Base-by-base conservation (phyloP, 768 basidiomycete genomes). In the Lactarius trivialis region DNA sequence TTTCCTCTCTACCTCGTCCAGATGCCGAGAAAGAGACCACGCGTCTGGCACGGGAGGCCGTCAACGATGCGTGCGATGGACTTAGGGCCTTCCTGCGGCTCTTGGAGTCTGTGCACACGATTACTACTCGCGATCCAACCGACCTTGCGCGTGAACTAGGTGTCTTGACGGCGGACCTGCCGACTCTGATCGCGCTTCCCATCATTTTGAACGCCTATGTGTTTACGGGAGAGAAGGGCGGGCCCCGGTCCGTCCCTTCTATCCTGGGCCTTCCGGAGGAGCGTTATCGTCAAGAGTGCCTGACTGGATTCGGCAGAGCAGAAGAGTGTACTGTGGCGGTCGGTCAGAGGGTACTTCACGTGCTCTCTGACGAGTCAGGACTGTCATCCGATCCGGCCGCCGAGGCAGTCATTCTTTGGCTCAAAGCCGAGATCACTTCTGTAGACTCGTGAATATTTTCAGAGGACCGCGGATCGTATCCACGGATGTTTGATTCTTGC, bases 221-320 rank as follows among this genome's bases (percentile, higher is more conserved):
- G 36, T 64, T 63, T 41, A 56, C 58, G 4, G 30, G 21, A 24
- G 63, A 59, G n/a, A 69, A 60, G 50, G 69, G 73, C 6, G 68
- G 70, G 19, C 72, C 71, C 32, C 71, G 73, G 6, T 78, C 79
- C 3, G 79, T 91, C 53, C 72, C 85, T 12, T 68, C 74, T 21
- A 76, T 89, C 64, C 71, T 90, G 43, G 82, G 82, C 24, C 70
- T 90, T 7, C 67, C 80, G 0, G 88, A 86, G 67, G 79, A 77
- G 8, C 81, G 82, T 64, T 92, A 91, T 68, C 78, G 89, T 60
- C 81, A 77, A 66, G 82, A 81, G 39, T 91, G 85, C 71, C 73
- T 93, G 39, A 75, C 82, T 45, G 90, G 91, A 24, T 92, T 91
- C 70, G 83, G 85, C 15, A 77, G 88, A 58, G 90, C 89, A 41